A percentile compares a stretch with the other conserved stretches of the same genome.
phyloP scores from a whole-genome alignment of 2,329 filamentous ascomycete genomes.

The Huntiella decipiens region DNA sequence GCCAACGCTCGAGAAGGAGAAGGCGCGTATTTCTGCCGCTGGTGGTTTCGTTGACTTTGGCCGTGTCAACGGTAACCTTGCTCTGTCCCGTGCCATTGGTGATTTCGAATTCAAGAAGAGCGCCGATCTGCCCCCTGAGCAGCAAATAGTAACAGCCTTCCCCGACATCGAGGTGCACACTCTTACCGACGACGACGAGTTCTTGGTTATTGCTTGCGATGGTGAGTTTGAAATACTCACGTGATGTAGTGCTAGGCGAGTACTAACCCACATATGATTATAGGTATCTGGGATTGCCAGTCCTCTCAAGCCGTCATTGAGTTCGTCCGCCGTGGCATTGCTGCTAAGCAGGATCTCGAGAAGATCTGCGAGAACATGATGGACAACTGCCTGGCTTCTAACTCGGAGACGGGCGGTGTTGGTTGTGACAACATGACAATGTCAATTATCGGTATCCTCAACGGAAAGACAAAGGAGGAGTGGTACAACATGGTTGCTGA shows the following conservation, averaged over 20 bases:
- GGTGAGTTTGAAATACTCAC: slow-evolving; percentile 34
- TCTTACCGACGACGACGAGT: slow-evolving; percentile 83
- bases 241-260: background rate
- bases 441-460: slow-evolving; percentile 71
- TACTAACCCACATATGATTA: slow-evolving; percentile 9
- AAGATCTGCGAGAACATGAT: slow-evolving; percentile 99
- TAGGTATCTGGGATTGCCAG: slow-evolving; percentile 99
- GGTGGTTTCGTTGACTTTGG: slow-evolving; percentile 98
- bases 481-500: slow-evolving; percentile 95
- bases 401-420: slow-evolving; percentile 92
- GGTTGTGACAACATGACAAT: slow-evolving; percentile 99
- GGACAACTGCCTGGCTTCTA: slow-evolving; percentile 97
- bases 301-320: slow-evolving; percentile 94
- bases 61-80: slow-evolving; percentile 93
- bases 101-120: slow-evolving; percentile 99
- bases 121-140: slow-evolving; percentile 87
- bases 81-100: slow-evolving; percentile 87
- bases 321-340: slow-evolving; percentile 90
- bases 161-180: slow-evolving; percentile 89
- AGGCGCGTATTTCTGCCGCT: slow-evolving; percentile 84
- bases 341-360: slow-evolving; percentile 82
- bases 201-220: slow-evolving; percentile 80
- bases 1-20: slow-evolving; percentile 94
- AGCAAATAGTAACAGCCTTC: slow-evolving; percentile 94
- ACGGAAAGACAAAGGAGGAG: slow-evolving; percentile 85